Evolutionary conservation across 1,284 basidiomycete genomes (phyloP), one percentile per base, ranked within the genome.

Genomic region (Cryptococcus sp.): DNA sequence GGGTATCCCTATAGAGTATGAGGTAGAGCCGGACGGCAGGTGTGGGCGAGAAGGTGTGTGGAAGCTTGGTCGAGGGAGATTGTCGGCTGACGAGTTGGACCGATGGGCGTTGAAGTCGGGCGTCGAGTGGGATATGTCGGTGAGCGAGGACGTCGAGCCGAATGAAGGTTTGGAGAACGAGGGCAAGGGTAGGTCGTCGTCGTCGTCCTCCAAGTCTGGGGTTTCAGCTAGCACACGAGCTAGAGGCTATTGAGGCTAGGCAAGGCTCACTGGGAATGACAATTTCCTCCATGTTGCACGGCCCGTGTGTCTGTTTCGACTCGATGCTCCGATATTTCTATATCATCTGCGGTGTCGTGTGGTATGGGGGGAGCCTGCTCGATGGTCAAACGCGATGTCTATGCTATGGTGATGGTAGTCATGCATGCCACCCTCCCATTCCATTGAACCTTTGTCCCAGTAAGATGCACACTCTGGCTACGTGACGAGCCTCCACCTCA

Each of bases 221-320:
- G 68, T 66, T 68, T 39, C 2, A 14, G 14, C 28, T 7, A 31
- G 11, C 36, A 31, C n/a, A n/a, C n/a, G n/a, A 33, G 48, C 28
- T 7, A 31, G 7, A 14, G 28, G 14, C 28, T 14, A 24, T 25
- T 26, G 26, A 28, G 14, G 35, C 21, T n/a, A 26, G 18, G 40
- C 37, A 24, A 14, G 25, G 56, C 68, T 37, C 38, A 70, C 70
- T 60, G 28, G 70, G 70, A 34, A 73, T 66, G n/a, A 66, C 62
- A 25, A 70, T 69, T 45, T 63, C 63, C 51, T 65, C 60, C 63
- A 47, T 47, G 34, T 7, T n/a, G 34, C 9, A 7, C 14, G 28
- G 9, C 14, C 14, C 28, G 7, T n/a, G n/a, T 31, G 28, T 31
- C 28, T 31, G 28, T 14, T 14, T 31, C 7, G 28, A 14, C 14